Evolutionary conservation across 2,329 filamentous ascomycete genomes (phyloP).

Genomic region (Monilinia vaccinii-corymbosi): DNA sequence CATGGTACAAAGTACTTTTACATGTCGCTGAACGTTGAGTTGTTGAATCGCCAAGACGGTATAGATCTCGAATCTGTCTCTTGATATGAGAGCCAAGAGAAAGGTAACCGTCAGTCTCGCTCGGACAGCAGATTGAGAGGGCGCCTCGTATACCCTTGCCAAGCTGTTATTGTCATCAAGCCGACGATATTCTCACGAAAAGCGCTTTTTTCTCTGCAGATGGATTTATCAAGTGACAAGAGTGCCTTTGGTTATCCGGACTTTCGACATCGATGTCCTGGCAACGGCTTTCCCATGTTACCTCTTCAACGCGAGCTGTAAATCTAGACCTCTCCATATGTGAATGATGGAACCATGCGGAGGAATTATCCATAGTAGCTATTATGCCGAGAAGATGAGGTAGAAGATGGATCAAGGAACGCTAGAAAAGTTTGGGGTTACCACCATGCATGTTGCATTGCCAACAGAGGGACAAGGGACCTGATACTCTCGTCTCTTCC

Average conservation of each 20-base stretch:
- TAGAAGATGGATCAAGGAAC: not conserved
- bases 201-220: not conserved
- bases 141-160: conserved; percentile 6
- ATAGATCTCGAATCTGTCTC: conserved; percentile 3
- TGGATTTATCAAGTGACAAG: not conserved
- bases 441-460: not conserved
- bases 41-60: conserved; percentile 8
- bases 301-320: not conserved
- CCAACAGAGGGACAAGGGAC: not conserved
- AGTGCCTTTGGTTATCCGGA: not conserved
- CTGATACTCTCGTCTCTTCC: not conserved
- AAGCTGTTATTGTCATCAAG: not conserved
- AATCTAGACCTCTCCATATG: not conserved
- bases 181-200: conserved; percentile 3
- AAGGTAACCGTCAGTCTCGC: conserved; percentile 2
- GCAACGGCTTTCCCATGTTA: not conserved
- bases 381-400: not conserved
- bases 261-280: not conserved
- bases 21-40: conserved; percentile 2
- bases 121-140: conserved; percentile 1
- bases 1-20: not conserved
- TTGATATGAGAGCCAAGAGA: conserved; percentile 8
- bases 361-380: not conserved
- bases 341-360: not conserved
- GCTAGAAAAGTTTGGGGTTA: not conserved